Evolutionary conservation across 2,329 filamentous ascomycete genomes (phyloP).

Genomic region (Cyanodermella asteris): DNA sequence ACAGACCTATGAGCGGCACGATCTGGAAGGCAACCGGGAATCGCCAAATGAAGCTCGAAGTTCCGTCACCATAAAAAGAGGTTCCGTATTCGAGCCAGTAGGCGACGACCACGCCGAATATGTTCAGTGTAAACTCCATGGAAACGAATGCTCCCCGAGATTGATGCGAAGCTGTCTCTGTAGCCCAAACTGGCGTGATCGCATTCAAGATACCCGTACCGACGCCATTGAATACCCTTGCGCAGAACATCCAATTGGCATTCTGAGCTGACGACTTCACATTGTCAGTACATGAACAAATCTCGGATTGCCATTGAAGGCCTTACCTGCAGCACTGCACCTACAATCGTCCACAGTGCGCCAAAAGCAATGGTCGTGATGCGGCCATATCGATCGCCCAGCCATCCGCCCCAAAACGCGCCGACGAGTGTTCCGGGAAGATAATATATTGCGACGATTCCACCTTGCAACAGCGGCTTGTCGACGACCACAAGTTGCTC

Average conservation of each 20-base stretch:
- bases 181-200: conserved; percentile 24
- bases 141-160: conserved; percentile 20
- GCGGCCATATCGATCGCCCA: conserved; percentile 39
- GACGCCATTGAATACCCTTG: conserved; percentile 18
- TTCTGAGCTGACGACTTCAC: conserved; percentile 43
- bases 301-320: too few relatives aligned
- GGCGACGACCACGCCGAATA: conserved; percentile 11
- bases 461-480: conserved; percentile 37
- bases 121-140: conserved; percentile 22
- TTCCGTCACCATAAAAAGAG: conserved; percentile 36
- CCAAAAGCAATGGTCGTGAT: conserved; percentile 41
- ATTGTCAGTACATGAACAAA: too few relatives aligned
- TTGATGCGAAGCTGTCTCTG: conserved; percentile 22
- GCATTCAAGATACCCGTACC: conserved; percentile 24
- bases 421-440: conserved; percentile 37
- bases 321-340: conserved; percentile 42
- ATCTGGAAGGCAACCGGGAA: conserved; percentile 10
- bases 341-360: conserved; percentile 34
- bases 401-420: conserved; percentile 38
- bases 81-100: conserved; percentile 21
- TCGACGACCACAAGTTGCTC: conserved; percentile 22
- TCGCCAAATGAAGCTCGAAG: conserved; percentile 18
- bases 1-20: conserved; percentile 7
- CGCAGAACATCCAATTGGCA: conserved; percentile 46
- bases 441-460: conserved; percentile 37